Evolutionary conservation across 768 basidiomycete species (phyloP).

Genomic region (Tulasnella sp.): DNA sequence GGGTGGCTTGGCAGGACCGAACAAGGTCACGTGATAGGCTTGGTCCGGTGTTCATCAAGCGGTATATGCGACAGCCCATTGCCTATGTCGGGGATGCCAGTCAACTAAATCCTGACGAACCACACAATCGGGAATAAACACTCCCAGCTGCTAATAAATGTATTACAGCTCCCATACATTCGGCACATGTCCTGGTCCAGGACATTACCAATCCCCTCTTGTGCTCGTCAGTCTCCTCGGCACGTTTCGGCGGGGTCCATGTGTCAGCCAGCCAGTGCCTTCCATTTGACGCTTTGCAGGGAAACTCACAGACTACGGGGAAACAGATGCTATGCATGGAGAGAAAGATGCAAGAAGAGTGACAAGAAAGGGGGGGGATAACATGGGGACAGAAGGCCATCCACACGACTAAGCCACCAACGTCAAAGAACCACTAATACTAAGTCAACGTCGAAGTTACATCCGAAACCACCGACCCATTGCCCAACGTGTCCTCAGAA

Average conservation of each 20-base stretch:
- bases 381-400: not conserved
- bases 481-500: not conserved
- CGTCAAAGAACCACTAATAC: not conserved
- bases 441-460: not conserved
- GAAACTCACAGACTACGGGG: not conserved
- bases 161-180: no score
- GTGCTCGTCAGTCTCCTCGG: not conserved
- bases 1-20: not conserved
- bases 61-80: no score
- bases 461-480: not conserved
- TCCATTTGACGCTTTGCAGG: not conserved
- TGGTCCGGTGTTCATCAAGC: no score
- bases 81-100: no score
- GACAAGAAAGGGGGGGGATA: no score
- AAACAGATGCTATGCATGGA: not conserved
- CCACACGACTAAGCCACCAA: not conserved
- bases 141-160: no score
- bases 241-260: not conserved
- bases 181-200: no score
- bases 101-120: no score
- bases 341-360: not conserved
- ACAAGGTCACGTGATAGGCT: no score
- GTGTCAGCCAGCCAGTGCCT: not conserved
- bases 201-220: no score
- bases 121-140: no score